Base-by-base conservation (phyloP, 169 alveolate species). In the Plasmodium yoelii region DNA sequence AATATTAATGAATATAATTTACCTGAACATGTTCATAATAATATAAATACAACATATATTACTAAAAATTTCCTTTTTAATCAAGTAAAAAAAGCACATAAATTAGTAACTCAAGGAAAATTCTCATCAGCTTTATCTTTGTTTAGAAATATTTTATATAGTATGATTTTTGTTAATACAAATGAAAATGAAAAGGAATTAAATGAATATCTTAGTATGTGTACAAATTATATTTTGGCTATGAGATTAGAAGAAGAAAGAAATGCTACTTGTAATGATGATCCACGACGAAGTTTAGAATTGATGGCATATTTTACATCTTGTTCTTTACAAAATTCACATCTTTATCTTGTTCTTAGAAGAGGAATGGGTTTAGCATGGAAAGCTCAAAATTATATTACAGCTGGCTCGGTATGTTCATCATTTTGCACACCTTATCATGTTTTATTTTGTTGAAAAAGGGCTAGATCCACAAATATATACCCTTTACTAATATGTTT, bases 301-400 rank as follows among this genome's bases (percentile, higher is more conserved):
- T 92, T 95, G 18, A 95, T 95, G 68, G 96, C 97, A 9, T 94
- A 94, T 70, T 94, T 95, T 87, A 80, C 97, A 6, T 94, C 96
- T 72, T 94, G 96, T 24, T 75, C 94, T 56, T 53, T 95, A 87
- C 94, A 93, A 51, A 93, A 94, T 46, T 91, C 94, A 5, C 97
- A 95, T 71, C 63, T 74, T n/a, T 95, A 94, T 67, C 64, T 95
- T 44, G 97, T 94, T 69, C 67, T 95, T 59, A 74, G 97, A 44
- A 93, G 97, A 53, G 95, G 96, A 12, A 94, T 95, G 95, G 97
- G 97, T n/a, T 87, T 95, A 39, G 94, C 95, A 46, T 95, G 97
- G 97, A 95, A 95, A 75, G 96, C 96, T 5, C 95, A 94, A 39
- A 95, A 95, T 69, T 95, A 93, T 73, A 88, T 69, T n/a, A 95